phyloP scores from a whole-genome alignment of 192 early-diverging fungal genomes.

The Funneliformis geosporum region DNA sequence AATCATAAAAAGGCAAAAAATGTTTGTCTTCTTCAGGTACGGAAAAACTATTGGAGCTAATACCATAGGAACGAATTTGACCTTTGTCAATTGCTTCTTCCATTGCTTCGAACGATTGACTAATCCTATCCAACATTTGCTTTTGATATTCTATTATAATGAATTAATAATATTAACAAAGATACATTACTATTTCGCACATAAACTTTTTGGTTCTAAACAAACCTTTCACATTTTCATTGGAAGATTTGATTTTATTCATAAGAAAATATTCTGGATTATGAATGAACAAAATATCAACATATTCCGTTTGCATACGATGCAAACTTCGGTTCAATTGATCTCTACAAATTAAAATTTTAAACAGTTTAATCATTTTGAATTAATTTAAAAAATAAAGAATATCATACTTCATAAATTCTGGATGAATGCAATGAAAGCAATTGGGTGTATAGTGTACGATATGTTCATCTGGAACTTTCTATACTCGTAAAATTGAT shows the following conservation, averaged over 20 bases:
- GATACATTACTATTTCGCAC: not conserved
- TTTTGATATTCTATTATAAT: constrained; percentile 21
- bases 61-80: constrained; percentile 41
- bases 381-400: not conserved
- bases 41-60: constrained; percentile 45
- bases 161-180: not conserved
- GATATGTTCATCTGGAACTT: constrained; percentile 41
- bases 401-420: constrained; percentile 40
- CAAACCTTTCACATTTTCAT: constrained; percentile 42
- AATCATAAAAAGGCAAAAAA: constrained; percentile 42
- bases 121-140: constrained; percentile 35
- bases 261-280: constrained; percentile 47
- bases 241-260: constrained; percentile 34
- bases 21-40: constrained; percentile 39
- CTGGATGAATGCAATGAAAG: constrained; percentile 46
- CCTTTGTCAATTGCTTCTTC: constrained; percentile 43
- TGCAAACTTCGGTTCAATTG: constrained; percentile 41
- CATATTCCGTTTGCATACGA: constrained; percentile 35
- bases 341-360: constrained; percentile 38
- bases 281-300: constrained; percentile 45
- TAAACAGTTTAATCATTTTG: no score
- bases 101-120: constrained; percentile 39
- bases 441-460: constrained; percentile 38
- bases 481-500: constrained; percentile 6
- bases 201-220: not conserved